Evolutionary conservation across 164 flowering plant species (phyloP).

Genomic region (Platanus orientalis): DNA sequence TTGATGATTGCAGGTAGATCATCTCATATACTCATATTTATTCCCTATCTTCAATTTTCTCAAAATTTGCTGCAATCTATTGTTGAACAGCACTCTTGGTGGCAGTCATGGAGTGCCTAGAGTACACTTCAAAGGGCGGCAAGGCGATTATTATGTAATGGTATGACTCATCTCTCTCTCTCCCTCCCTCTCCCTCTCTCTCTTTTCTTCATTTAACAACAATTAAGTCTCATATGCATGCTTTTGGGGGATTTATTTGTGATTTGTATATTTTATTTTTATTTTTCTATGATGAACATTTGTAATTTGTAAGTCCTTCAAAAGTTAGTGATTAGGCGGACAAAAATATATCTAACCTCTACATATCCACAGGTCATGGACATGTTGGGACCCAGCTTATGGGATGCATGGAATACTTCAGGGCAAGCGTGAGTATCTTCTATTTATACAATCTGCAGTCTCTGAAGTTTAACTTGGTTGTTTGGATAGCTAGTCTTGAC

Average conservation of each 20-base stretch:
- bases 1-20: too few relatives aligned
- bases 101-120: conserved; percentile 66
- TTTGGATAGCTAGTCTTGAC: too few relatives aligned
- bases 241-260: too few relatives aligned
- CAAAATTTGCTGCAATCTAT: neutral
- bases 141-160: conserved; percentile 72
- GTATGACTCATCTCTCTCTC: conserved; percentile 25
- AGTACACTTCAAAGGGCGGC: conserved; percentile 62
- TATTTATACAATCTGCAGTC: neutral
- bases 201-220: neutral
- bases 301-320: neutral
- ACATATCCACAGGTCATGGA: conserved; percentile 73
- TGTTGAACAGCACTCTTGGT: conserved; percentile 41
- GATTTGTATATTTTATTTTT: too few relatives aligned
- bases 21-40: too few relatives aligned
- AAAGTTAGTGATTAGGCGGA: neutral
- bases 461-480: neutral
- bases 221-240: neutral
- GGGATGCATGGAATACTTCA: conserved; percentile 92
- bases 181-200: neutral
- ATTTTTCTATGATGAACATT: neutral
- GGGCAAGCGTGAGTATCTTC: conserved; percentile 75
- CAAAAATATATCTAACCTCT: neutral
- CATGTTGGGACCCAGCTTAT: conserved; percentile 87
- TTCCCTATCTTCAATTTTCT: neutral